Percentiles rank a stretch among this genome's conserved stretches.
These are phyloP conservation scores for Hypoxylon lenormandii DNA, from an alignment of 495 filamentous ascomycete species.

Conservation along the genomic window DNA sequence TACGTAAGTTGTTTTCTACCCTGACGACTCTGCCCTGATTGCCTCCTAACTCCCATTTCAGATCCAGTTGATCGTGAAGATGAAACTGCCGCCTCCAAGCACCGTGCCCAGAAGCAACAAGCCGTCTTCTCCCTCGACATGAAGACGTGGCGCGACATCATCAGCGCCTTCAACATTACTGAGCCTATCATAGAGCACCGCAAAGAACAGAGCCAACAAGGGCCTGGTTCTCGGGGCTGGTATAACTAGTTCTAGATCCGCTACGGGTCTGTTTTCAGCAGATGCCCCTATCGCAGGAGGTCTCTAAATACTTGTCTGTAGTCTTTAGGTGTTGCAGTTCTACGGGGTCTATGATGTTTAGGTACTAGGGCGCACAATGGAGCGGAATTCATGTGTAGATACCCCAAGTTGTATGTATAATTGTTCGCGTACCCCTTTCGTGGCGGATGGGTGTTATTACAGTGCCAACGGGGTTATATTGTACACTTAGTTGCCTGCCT, in stretches of 20 bases:
- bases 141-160: slow-evolving; percentile 79
- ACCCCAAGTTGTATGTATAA: no score
- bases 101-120: slow-evolving; percentile 75
- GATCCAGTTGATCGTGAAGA: slow-evolving; percentile 42
- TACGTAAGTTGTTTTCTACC: slow-evolving; percentile 68
- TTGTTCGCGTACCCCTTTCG: no score
- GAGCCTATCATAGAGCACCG: slow-evolving; percentile 86
- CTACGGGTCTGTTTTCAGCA: background rate
- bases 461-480: no score
- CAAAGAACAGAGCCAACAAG: slow-evolving; percentile 66
- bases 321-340: no score
- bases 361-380: no score
- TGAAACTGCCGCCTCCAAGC: slow-evolving; percentile 45
- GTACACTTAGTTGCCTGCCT: no score
- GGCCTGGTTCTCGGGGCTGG: slow-evolving; percentile 77
- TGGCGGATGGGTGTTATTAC: no score
- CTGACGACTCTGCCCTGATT: slow-evolving; percentile 11
- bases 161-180: slow-evolving; percentile 77
- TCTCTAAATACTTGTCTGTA: background rate
- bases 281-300: background rate
- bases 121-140: slow-evolving; percentile 87
- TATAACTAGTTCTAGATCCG: slow-evolving; percentile 66
- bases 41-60: slow-evolving; percentile 28
- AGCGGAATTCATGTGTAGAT: no score
- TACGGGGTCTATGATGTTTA: no score